Conservation (phyloP, 2,329 filamentous ascomycete species). For the Chrysoporthe austroafricana region DNA sequence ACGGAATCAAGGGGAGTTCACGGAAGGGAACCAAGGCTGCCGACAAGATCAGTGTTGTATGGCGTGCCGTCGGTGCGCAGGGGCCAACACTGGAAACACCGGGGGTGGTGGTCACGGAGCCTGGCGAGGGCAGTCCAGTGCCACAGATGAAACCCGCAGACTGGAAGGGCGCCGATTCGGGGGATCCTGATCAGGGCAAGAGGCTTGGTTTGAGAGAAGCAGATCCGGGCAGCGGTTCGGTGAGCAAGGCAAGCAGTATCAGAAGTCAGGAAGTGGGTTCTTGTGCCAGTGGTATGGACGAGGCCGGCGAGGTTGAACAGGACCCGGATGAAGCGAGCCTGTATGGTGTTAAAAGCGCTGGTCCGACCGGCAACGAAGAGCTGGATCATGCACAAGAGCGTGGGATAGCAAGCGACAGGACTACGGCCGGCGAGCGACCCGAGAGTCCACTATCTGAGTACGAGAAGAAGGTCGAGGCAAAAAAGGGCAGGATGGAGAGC, state of each 20-base stretch:
- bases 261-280: slow-evolving; percentile 41
- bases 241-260: slow-evolving; percentile 76
- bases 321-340: slow-evolving; percentile 34
- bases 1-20: slow-evolving; percentile 89
- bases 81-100: slow-evolving; percentile 34
- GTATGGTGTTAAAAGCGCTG: slow-evolving; percentile 30
- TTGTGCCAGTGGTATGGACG: neutral
- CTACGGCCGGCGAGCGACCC: neutral
- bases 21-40: slow-evolving; percentile 81
- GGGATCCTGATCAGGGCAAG: slow-evolving; percentile 57
- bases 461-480: slow-evolving; percentile 26
- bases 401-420: neutral
- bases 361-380: slow-evolving; percentile 12
- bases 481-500: slow-evolving; percentile 17
- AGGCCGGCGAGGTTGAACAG: slow-evolving; percentile 27
- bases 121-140: slow-evolving; percentile 68
- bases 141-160: slow-evolving; percentile 72
- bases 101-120: slow-evolving; percentile 62
- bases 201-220: slow-evolving; percentile 70
- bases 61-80: slow-evolving; percentile 57
- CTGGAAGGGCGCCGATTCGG: slow-evolving; percentile 67
- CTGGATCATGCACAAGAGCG: neutral
- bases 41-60: slow-evolving; percentile 83
- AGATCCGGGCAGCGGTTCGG: slow-evolving; percentile 65
- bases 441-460: slow-evolving; percentile 17